Evolutionary conservation across 192 early-diverging fungal species (phyloP).

Genomic region (Podila horticola): DNA sequence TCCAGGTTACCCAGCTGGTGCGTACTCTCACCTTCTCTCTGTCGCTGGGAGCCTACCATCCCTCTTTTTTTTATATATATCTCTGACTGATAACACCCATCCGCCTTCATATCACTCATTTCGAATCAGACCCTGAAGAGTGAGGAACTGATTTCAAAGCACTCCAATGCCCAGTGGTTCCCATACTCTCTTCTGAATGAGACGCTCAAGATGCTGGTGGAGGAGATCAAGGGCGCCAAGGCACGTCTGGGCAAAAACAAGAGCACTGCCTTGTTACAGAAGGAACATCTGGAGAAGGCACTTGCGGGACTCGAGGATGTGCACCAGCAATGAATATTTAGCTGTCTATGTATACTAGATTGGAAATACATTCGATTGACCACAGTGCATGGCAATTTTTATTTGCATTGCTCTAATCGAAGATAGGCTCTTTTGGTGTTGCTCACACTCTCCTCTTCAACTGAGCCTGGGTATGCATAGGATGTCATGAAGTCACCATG

Average conservation of each 20-base stretch:
- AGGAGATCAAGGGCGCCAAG: slow-evolving; percentile 16
- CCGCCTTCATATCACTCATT: neutral
- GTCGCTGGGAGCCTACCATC: neutral
- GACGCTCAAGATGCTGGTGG: slow-evolving; percentile 20
- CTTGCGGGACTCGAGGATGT: slow-evolving; percentile 13
- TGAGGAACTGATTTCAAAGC: slow-evolving; percentile 29
- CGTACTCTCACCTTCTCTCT: neutral
- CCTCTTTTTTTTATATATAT: neutral
- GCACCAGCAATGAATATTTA: slow-evolving; percentile 11
- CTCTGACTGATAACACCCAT: neutral
- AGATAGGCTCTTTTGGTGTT: too few species aligned
- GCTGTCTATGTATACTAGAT: too few species aligned
- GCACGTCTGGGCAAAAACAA: neutral
- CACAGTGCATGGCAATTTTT: too few species aligned
- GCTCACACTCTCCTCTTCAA: too few species aligned
- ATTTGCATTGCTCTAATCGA: too few species aligned
- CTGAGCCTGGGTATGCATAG: too few species aligned
- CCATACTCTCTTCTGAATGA: slow-evolving; percentile 42
- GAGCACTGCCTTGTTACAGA: neutral
- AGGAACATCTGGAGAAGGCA: neutral
- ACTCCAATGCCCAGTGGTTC: slow-evolving; percentile 40
- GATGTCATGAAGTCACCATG: too few species aligned
- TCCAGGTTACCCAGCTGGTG: slow-evolving; percentile 26
- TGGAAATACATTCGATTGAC: too few species aligned
- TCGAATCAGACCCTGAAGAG: slow-evolving; percentile 27